Evolutionary conservation across 495 filamentous ascomycete genomes (phyloP).

Genomic region (Cairneyella variabilis): DNA sequence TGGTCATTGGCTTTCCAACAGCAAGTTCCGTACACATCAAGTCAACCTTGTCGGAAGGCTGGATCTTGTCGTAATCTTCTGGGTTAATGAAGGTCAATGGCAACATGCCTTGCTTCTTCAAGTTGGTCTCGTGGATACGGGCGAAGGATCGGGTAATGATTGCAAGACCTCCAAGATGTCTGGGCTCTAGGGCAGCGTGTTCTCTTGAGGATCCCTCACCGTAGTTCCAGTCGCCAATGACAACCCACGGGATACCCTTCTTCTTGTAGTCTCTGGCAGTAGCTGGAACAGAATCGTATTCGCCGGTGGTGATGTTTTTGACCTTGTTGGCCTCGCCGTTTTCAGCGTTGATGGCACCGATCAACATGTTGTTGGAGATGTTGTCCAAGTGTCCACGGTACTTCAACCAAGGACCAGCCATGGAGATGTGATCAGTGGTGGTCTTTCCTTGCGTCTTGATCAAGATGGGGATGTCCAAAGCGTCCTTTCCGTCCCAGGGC

Average conservation of each 20-base stretch:
- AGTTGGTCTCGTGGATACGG: slow-evolving; percentile 99
- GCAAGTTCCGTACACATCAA: slow-evolving; percentile 85
- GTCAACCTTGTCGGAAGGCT: slow-evolving; percentile 87
- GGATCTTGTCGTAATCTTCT: slow-evolving; percentile 96
- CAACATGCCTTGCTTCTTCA: slow-evolving; percentile 99
- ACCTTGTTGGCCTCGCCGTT: slow-evolving; percentile 99
- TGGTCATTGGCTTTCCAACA: slow-evolving; percentile 91
- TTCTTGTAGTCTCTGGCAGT: slow-evolving; percentile 98
- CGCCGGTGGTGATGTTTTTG: slow-evolving; percentile 82
- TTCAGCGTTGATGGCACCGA: slow-evolving; percentile 91
- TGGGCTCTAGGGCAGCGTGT: slow-evolving; percentile 95
- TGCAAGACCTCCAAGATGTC: slow-evolving; percentile 93
- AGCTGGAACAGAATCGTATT: slow-evolving; percentile 83
- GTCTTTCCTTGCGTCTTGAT: slow-evolving; percentile 99
- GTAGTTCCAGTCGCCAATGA: slow-evolving; percentile 99
- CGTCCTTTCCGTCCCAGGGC: slow-evolving; percentile 94
- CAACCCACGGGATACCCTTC: slow-evolving; percentile 93
- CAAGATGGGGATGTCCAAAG: slow-evolving; percentile 80
- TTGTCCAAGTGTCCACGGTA: slow-evolving; percentile 99
- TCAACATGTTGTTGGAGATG: slow-evolving; percentile 99
- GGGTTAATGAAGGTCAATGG: slow-evolving; percentile 92
- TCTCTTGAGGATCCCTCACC: slow-evolving; percentile 96
- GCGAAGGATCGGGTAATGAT: slow-evolving; percentile 96
- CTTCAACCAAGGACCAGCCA: slow-evolving; percentile 99
- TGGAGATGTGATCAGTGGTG: slow-evolving; percentile 99